Percentiles rank a stretch among this genome's conserved stretches.
Conservation (phyloP, 305 asterid species). For the Solanum aculeatissimum region DNA sequence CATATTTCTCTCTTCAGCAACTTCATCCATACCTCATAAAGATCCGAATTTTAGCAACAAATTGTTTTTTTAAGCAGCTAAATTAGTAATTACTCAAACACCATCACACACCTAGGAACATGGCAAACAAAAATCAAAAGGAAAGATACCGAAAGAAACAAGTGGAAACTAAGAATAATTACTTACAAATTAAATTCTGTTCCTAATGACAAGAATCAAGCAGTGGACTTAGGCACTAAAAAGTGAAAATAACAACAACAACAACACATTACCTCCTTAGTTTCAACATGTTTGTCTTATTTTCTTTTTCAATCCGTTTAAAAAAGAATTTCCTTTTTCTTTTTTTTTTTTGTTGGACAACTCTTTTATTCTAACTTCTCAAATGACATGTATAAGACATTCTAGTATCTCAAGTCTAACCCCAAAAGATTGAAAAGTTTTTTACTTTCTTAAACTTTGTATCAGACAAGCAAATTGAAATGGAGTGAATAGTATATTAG, state of each 20-base stretch:
- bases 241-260: not conserved
- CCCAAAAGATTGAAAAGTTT: not conserved
- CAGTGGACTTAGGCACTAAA: not conserved
- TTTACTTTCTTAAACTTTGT: not conserved
- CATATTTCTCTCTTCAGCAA: not conserved
- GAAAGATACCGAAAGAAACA: not conserved
- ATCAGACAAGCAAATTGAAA: no score
- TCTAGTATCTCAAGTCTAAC: not conserved
- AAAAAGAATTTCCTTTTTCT: not conserved
- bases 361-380: not conserved
- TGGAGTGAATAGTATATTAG: not conserved
- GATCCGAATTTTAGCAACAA: not conserved
- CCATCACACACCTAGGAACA: not conserved
- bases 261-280: not conserved
- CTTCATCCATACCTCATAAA: not conserved
- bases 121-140: not conserved
- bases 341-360: not conserved
- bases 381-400: not conserved
- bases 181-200: not conserved
- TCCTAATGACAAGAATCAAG: not conserved
- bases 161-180: not conserved
- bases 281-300: not conserved
- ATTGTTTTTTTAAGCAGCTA: not conserved
- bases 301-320: not conserved
- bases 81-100: not conserved